Evolutionary conservation across 345 rosid genomes (phyloP), one percentile per base, ranked within the genome.

Genomic region (Pistacia vera): DNA sequence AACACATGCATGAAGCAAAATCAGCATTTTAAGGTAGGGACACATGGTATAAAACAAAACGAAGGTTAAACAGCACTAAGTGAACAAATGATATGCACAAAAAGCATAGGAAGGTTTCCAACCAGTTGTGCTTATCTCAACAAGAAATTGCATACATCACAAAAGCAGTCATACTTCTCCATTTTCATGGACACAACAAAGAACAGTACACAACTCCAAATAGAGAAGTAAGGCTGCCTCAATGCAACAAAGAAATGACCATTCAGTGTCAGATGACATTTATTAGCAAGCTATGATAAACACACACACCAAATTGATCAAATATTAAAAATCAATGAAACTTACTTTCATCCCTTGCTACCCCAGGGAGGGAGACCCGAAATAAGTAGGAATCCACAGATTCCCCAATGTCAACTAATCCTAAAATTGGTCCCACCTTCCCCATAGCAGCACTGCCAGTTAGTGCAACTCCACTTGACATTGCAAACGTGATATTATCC

Each of bases 371-470:
- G 17, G 70, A 55, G 3, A 74, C 71, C n/a, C 71, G 63, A 38
- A 74, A 74, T 11, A 63, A 5, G 25, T 62, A 74, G 2, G 91
- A 74, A 59, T 90, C 93, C 28, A 84, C 90, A 1, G 82, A 76
- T 79, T 93, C 98, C 36, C 86, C 87, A 46, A 95, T 82, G 76
- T 95, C 89, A 46, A 87, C 61, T 56, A 71, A 57, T 63, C 98
- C 98, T 14, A 93, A 25, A 17, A 67, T 16, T 1, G 90, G 90
- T 66, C 97, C 97, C 22, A 95, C 71, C 77, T 75, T 77, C 48
- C 93, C 94, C 74, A 82, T 56, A 41, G 97, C 90, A 2, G 94
- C 93, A 82, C 86, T 84, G 68, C 97, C 98, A 10, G 93, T 81
- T 72, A 91, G 78, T 4, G 79, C 91, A 80, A 95, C 84, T 78